A percentile compares a stretch with the other conserved stretches of the same genome.
phyloP scores from a whole-genome alignment of 495 filamentous ascomycete species.

The Penicillium alfredii region DNA sequence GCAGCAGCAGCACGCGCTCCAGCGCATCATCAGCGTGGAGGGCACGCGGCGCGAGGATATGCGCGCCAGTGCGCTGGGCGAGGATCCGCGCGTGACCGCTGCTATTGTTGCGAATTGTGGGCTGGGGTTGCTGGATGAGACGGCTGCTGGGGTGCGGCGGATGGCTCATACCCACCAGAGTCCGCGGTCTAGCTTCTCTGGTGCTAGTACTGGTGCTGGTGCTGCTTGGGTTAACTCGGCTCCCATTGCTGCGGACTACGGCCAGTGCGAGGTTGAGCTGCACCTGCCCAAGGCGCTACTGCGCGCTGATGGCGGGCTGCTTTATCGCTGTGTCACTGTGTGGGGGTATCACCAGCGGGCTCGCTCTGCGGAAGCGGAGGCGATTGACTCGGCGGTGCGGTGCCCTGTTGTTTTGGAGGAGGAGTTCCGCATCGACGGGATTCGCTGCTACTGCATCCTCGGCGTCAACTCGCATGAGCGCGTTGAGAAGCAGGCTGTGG shows the following conservation, averaged over 20 bases:
- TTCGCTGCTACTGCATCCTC: conserved; percentile 45
- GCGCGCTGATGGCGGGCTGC: conserved; percentile 37
- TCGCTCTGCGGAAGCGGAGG: conserved; percentile 8
- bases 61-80: conserved; percentile 20
- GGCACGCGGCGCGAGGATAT: conserved; percentile 33
- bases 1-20: conserved; percentile 17
- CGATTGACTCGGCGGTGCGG: too few species aligned
- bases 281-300: conserved; percentile 40
- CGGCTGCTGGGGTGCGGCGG: conserved; percentile 35
- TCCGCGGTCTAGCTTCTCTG: conserved; percentile 25
- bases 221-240: conserved; percentile 2
- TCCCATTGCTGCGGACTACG: conserved; percentile 30
- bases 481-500: conserved; percentile 51
- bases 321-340: conserved; percentile 36
- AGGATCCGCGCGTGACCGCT: conserved; percentile 36
- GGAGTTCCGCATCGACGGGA: conserved; percentile 40
- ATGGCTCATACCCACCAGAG: conserved; percentile 35
- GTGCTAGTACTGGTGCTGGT: conserved; percentile 8
- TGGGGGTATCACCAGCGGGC: conserved; percentile 31
- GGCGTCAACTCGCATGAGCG: conserved; percentile 55
- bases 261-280: conserved; percentile 36
- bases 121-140: conserved; percentile 37
- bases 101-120: conserved; percentile 35
- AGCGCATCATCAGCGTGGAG: conserved; percentile 27
- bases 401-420: conserved; percentile 37